phyloP scores from a whole-genome alignment of 139 green algal genomes.

The Bryopsis sp. region DNA sequence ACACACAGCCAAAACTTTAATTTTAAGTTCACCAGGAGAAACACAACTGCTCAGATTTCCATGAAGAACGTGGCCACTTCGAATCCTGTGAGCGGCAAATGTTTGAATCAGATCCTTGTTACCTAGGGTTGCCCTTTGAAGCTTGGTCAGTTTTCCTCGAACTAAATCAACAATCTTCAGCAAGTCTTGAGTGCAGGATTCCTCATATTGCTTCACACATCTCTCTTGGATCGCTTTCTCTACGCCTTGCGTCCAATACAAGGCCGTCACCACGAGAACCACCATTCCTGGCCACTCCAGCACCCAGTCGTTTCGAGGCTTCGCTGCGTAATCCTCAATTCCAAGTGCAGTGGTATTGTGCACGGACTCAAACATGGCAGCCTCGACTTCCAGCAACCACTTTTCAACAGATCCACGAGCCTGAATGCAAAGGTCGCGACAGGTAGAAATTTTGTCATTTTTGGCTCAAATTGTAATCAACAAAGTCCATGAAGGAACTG shows the following conservation, averaged over 20 bases:
- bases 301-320: conserved; percentile 42
- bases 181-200: too few relatives aligned
- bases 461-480: neutral
- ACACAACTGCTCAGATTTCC: too few relatives aligned
- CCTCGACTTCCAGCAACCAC: too few relatives aligned
- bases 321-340: conserved; percentile 33
- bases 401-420: conserved; percentile 54
- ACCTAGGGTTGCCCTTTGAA: too few relatives aligned
- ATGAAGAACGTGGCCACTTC: neutral
- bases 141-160: too few relatives aligned
- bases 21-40: too few relatives aligned
- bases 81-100: too few relatives aligned
- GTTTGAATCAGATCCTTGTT: neutral
- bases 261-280: conserved; percentile 33
- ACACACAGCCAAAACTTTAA: too few relatives aligned
- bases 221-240: conserved; percentile 24
- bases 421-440: conserved; percentile 8
- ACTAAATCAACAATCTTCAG: too few relatives aligned
- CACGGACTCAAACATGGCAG: too few relatives aligned
- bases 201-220: conserved; percentile 13
- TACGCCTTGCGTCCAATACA: conserved; percentile 37
- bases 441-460: too few relatives aligned
- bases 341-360: conserved; percentile 30
- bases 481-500: neutral
- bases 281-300: conserved; percentile 42